phyloP scores from a whole-genome alignment of 768 basidiomycete genomes.

The Obba rivulosa region DNA sequence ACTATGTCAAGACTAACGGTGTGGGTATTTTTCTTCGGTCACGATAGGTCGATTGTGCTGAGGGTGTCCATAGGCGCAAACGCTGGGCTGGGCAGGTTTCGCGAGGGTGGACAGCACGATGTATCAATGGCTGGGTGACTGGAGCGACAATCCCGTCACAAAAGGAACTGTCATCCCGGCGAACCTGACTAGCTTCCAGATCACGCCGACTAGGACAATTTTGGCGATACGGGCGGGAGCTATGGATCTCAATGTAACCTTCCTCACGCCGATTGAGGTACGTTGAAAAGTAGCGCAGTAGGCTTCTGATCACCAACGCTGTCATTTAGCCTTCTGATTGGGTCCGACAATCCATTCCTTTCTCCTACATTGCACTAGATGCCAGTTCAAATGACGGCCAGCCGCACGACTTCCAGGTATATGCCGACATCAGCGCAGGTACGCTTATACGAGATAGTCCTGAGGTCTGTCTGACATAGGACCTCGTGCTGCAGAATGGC shows the following conservation, averaged over 20 bases:
- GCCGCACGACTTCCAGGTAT: conserved; percentile 30
- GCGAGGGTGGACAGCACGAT: conserved; percentile 13
- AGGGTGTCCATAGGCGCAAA: neutral
- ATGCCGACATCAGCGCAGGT: conserved; percentile 36
- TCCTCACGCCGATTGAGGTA: conserved; percentile 36
- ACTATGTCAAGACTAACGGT: conserved; percentile 4
- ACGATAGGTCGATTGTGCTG: neutral
- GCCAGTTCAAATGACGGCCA: conserved; percentile 26
- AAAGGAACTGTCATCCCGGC: conserved; percentile 3
- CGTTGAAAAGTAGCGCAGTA: neutral
- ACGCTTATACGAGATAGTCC: neutral
- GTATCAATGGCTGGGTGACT: conserved; percentile 15
- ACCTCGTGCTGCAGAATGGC: conserved; percentile 8
- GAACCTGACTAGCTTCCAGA: conserved; percentile 16
- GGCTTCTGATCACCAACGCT: neutral
- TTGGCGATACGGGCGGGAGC: conserved; percentile 29
- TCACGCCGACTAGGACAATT: conserved; percentile 33
- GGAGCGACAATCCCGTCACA: neutral
- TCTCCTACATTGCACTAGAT: conserved; percentile 31
- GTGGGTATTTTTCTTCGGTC: neutral
- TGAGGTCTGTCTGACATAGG: neutral
- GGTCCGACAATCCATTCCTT: conserved; percentile 34
- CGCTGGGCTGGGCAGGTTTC: conserved; percentile 16
- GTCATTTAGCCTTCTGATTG: conserved; percentile 29
- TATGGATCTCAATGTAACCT: conserved; percentile 32